phyloP scores from a whole-genome alignment of 495 filamentous ascomycete species.

The Thermochaetoides thermophila region DNA sequence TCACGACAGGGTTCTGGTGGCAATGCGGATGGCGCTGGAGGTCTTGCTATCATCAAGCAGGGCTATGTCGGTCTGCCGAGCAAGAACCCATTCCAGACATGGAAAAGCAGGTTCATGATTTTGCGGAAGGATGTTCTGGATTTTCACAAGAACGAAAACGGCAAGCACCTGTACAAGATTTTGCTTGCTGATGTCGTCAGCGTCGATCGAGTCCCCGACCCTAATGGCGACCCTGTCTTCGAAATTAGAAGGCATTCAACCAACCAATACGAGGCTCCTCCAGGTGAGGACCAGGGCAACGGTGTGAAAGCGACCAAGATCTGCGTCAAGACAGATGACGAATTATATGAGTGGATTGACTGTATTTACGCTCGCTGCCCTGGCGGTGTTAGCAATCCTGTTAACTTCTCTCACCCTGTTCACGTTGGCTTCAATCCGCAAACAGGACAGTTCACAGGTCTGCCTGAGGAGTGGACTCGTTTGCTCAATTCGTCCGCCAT shows the following conservation, averaged over 20 bases:
- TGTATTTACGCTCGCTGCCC: constrained; percentile 91
- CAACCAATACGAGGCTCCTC: constrained; percentile 9
- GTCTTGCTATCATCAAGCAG: constrained; percentile 69
- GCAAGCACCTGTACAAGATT: constrained; percentile 68
- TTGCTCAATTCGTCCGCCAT: constrained; percentile 89
- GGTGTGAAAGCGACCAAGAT: constrained; percentile 69
- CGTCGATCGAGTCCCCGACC: constrained; percentile 70
- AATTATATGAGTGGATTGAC: constrained; percentile 97
- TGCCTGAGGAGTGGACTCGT: constrained; percentile 93
- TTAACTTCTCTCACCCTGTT: constrained; percentile 90
- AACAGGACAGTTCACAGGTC: constrained; percentile 80
- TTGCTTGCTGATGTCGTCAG: constrained; percentile 70
- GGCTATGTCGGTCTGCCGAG: constrained; percentile 51
- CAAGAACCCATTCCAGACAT: constrained; percentile 60
- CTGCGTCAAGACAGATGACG: constrained; percentile 83
- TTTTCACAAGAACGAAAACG: constrained; percentile 77
- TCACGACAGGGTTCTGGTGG: constrained; percentile 43
- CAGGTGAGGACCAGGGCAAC: constrained; percentile 56
- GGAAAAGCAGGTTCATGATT: constrained; percentile 80
- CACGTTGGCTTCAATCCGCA: constrained; percentile 95
- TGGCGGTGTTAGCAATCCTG: constrained; percentile 92
- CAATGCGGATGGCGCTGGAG: constrained; percentile 41
- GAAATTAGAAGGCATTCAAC: constrained; percentile 66
- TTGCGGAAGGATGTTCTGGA: constrained; percentile 78
- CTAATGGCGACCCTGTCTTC: constrained; percentile 61